Base-by-base conservation (phyloP, 306 rosid species). In the Heteromeles arbutifolia region DNA sequence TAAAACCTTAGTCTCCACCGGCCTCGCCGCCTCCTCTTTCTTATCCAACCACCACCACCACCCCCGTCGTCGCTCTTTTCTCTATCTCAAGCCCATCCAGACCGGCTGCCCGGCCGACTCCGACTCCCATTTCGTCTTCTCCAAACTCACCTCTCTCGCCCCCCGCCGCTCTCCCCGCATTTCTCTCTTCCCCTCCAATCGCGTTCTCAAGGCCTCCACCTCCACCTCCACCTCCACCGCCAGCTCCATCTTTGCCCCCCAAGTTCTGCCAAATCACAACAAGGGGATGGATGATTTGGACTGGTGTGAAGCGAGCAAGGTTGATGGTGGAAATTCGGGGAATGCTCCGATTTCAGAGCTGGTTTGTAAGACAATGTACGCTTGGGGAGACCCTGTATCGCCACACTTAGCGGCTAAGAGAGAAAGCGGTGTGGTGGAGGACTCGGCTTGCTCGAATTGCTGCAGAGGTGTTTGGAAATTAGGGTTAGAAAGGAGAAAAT, bases 1-100 rank as follows among this genome's bases (percentile, higher is more conserved):
- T 34, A 95, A 95, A 87, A 89, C 98, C 87, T 93, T 95, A 32
- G 92, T 95, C 77, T 95, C 98, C 80, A 59, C 97, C 28, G 98
- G 98, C 78, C 69, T 95, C 72, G 97, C 96, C 19, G 85, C 93
- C 65, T 83, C 93, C 11, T 84, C 69, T 22, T 84, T 92, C 53
- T 88, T 87, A 61, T 81, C 85, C 45, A 44, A 13, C 13, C 50
- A 15, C 50, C 19, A 13, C 13, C 50, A 15, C 17, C 14, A 24
- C 8, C 48, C 50, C 21, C 81, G n/a, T 32, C 82, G 8, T 69
- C 73, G 17, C 67, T 73, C 82, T 21, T 87, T 92, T 82, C 93
- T 87, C 78, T 95, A 87, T 88, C 82, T 95, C 73, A 95, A 95
- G 83, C 98, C 98, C 65, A 50, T 95, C 37, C 98, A 92, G 57